Evolutionary conservation across 371 early-diverging fungal species (phyloP), one percentile per base, ranked within the genome.

Genomic region (Apophysomyces elegans): DNA sequence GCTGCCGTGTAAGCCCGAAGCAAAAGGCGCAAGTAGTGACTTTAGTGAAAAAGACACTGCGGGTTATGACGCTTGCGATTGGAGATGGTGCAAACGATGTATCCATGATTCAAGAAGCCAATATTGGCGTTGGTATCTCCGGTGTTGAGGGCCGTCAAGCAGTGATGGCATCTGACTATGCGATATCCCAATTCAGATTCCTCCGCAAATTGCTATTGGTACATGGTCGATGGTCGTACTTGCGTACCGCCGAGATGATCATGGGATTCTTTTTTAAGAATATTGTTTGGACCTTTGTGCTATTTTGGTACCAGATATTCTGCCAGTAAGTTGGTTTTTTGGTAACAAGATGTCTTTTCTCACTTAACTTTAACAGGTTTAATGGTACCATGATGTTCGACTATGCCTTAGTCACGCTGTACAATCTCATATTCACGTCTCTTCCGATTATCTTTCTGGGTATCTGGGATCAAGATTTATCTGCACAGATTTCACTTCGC

Each of bases 1-100:
- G 91, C 65, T 96, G 94, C 74, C 91, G 97, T 75, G 93, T 95
- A 13, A 89, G 91, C 43, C 97, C 97, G 8, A 76, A 90, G 66
- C 95, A 96, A 65, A 97, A 97, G 79, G 95, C 94, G 5, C 75
- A 91, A 70, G 94, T 97, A 0, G 94, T 95, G 18, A 58, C 66
- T 1, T 41, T 82, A 37, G 83, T 82, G 37, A 79, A 79, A 36
- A 79, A 78, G 56, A 84, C 88, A 9, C 76, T 89, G 41, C 86
- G 89, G 37, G 90, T 88, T 7, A 87, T 93, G 88, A 91, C 91
- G 1, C 67, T 92, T 64, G 90, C 95, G 14, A 91, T 95, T 26
- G 96, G 97, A 18, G 95, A 97, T 74, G 93, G 96, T 44, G 95
- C 95, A 21, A 97, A 97, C 74, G 97, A 97, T 76, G 96, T 97